Conservation (phyloP, 306 rosid species). For the Quercus dentata region DNA sequence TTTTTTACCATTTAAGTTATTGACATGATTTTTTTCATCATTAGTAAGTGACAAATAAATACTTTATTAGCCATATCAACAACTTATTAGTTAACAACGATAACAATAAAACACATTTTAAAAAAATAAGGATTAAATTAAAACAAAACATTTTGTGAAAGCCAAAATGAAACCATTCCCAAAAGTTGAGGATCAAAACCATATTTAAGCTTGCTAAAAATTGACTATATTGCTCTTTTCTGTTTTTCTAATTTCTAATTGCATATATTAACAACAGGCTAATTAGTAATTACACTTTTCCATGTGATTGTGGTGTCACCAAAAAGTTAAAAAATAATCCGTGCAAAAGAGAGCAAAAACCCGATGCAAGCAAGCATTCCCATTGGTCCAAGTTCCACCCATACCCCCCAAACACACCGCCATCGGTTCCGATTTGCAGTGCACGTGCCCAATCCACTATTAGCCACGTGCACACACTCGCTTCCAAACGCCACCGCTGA, state of each 20-base stretch:
- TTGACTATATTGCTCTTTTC: neutral
- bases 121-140: no score
- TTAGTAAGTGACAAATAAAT: no score
- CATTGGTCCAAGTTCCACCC: neutral
- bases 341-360: conserved; percentile 30
- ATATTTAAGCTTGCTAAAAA: neutral
- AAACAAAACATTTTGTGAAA: no score
- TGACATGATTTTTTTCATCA: no score
- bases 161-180: no score
- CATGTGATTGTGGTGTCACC: conserved; percentile 22
- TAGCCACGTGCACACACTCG: conserved; percentile 11
- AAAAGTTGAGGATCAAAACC: no score
- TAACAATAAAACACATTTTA: no score
- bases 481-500: conserved; percentile 7
- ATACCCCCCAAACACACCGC: conserved; percentile 18
- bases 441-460: neutral
- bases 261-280: conserved; percentile 19
- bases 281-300: conserved; percentile 45
- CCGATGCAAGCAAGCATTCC: neutral
- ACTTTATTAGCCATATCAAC: no score
- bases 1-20: no score
- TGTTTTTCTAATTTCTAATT: conserved; percentile 2
- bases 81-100: no score
- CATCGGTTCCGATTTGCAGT: neutral
- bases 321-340: neutral